These are phyloP conservation scores for Neophaeococcomyces aloes DNA, from an alignment of 2,329 filamentous ascomycete species.

Conservation along the genomic window DNA sequence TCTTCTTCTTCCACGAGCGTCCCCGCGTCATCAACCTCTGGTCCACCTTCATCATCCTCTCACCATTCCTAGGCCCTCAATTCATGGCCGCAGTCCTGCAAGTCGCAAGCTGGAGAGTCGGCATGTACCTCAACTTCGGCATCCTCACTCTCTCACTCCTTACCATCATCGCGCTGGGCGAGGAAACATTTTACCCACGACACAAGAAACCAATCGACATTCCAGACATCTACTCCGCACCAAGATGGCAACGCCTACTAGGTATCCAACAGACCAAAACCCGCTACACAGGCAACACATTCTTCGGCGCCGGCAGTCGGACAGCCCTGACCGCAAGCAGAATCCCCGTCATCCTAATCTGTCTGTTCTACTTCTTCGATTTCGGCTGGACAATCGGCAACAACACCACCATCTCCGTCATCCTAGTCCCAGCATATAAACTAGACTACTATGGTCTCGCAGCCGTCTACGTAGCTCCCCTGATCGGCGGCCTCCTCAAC, in stretches of 20 bases:
- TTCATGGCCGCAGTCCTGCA: conserved; percentile 42
- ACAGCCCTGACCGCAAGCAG: conserved; percentile 30
- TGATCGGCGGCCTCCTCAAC: conserved; percentile 43
- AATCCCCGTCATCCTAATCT: conserved; percentile 24
- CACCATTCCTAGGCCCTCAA: conserved; percentile 31
- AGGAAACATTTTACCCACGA: conserved; percentile 25
- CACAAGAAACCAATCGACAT: conserved; percentile 17
- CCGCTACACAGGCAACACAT: conserved; percentile 29
- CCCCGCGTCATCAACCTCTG: conserved; percentile 29
- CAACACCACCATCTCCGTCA: conserved; percentile 44
- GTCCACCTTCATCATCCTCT: conserved; percentile 30
- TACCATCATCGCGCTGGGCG: conserved; percentile 20
- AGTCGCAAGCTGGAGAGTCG: conserved; percentile 27
- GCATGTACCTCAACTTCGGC: conserved; percentile 24
- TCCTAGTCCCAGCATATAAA: conserved; percentile 39
- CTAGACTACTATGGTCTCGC: conserved; percentile 40
- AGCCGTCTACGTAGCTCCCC: conserved; percentile 46
- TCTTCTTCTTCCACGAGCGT: conserved; percentile 51
- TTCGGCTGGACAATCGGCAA: conserved; percentile 30
- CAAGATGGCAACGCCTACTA: conserved; percentile 21
- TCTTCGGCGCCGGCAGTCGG: conserved; percentile 33
- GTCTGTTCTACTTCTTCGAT: conserved; percentile 26
- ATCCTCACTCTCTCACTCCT: conserved; percentile 21
- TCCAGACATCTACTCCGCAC: conserved; percentile 15
- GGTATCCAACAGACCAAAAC: conserved; percentile 24